Percentiles rank a stretch among this genome's conserved stretches.
phyloP scores from a whole-genome alignment of 768 basidiomycete genomes.

The Sarcodon sp. region DNA sequence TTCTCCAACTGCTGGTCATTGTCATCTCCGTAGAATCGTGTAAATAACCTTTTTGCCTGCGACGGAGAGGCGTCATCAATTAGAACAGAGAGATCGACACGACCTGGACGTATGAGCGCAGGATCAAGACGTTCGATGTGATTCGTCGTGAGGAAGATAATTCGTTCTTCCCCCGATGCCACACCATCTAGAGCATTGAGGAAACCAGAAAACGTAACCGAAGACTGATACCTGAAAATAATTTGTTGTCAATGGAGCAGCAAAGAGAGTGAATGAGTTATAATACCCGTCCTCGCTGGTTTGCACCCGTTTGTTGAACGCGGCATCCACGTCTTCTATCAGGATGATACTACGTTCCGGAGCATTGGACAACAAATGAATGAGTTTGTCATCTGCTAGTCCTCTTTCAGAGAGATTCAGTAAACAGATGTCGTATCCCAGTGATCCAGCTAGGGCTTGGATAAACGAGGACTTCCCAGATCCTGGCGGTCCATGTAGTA shows the following conservation, averaged over 20 bases:
- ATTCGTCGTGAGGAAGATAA: constrained; percentile 99
- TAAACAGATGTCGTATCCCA: constrained; percentile 92
- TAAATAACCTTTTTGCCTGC: constrained; percentile 71
- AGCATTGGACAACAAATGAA: constrained; percentile 83
- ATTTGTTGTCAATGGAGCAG: no score
- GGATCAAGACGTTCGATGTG: constrained; percentile 83
- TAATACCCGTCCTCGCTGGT: constrained; percentile 85
- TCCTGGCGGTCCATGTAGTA: constrained; percentile 92
- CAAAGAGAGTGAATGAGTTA: background rate
- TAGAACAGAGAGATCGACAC: constrained; percentile 77
- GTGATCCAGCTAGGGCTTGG: constrained; percentile 85
- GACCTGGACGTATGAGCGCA: constrained; percentile 89
- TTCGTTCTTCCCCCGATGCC: constrained; percentile 94
- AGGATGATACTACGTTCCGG: constrained; percentile 91
- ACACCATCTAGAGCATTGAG: constrained; percentile 96
- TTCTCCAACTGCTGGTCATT: constrained; percentile 18
- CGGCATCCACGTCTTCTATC: constrained; percentile 96
- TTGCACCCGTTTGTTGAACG: constrained; percentile 88
- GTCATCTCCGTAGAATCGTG: constrained; percentile 58
- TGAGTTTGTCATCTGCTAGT: constrained; percentile 91
- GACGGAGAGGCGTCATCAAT: constrained; percentile 78
- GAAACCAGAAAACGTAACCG: constrained; percentile 95
- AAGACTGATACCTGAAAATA: constrained; percentile 68
- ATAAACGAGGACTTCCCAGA: constrained; percentile 99
- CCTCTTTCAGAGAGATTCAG: constrained; percentile 95